Evolutionary conservation across 2,329 filamentous ascomycete genomes (phyloP).

Genomic region (Metarhizium anisopliae): DNA sequence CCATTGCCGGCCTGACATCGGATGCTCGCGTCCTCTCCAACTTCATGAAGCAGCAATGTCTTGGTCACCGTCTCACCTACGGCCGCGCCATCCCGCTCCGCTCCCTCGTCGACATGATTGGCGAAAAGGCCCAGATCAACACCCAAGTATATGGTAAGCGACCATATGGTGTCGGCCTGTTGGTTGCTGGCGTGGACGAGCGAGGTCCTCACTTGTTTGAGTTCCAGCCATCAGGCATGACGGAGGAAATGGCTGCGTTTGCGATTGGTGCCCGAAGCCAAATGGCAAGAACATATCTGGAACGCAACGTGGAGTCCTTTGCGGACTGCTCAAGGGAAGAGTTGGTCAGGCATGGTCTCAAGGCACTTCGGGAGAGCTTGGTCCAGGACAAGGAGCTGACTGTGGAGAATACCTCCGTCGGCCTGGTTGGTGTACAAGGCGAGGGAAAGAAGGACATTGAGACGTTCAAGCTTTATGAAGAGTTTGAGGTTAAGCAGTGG

Average conservation of each 20-base stretch:
- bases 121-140: constrained; percentile 93
- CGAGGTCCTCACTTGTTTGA: constrained; percentile 93
- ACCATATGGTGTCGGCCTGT: constrained; percentile 87
- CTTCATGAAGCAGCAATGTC: constrained; percentile 99
- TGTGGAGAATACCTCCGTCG: constrained; percentile 91
- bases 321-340: constrained; percentile 69
- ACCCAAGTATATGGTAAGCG: constrained; percentile 96
- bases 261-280: constrained; percentile 93
- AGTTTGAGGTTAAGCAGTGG: constrained; percentile 76
- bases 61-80: constrained; percentile 91
- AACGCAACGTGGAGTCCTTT: constrained; percentile 84
- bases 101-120: constrained; percentile 84
- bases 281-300: constrained; percentile 95
- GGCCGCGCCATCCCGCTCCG: constrained; percentile 86
- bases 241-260: constrained; percentile 93
- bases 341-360: constrained; percentile 81
- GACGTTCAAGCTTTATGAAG: constrained; percentile 85
- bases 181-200: constrained; percentile 91
- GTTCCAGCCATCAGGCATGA: constrained; percentile 94
- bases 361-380: constrained; percentile 88
- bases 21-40: constrained; percentile 98
- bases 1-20: constrained; percentile 92
- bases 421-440: constrained; percentile 58
- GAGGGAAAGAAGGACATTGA: constrained; percentile 53
- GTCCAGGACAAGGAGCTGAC: constrained; percentile 97